These are phyloP conservation scores for Bisporella sp. DNA, from an alignment of 2,329 filamentous ascomycete species.

Conservation along the genomic window DNA sequence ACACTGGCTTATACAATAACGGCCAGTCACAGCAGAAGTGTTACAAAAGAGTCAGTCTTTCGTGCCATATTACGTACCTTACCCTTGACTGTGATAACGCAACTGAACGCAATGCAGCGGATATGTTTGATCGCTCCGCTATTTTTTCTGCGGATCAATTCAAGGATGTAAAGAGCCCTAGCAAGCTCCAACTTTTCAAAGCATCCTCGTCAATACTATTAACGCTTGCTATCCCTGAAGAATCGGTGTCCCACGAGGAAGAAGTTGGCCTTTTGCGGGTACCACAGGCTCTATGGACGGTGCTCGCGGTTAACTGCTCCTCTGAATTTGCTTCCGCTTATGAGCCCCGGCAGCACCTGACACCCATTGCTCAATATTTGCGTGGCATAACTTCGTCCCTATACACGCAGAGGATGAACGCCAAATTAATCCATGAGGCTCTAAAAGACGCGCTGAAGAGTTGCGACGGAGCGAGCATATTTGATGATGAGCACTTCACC, in stretches of 20 bases:
- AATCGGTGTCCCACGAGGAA: not conserved
- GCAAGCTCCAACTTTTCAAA: not conserved
- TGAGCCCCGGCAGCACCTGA: not conserved
- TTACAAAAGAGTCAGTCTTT: conserved; percentile 3
- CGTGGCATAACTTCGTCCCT: not conserved
- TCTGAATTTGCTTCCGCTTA: not conserved
- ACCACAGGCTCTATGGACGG: not conserved
- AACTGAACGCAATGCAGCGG: not conserved
- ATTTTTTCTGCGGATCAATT: not conserved
- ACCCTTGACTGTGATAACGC: not conserved
- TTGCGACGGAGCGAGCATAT: not conserved
- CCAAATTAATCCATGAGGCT: not conserved
- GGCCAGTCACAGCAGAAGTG: not conserved
- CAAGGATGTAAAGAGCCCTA: not conserved
- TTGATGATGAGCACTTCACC: conserved; percentile 1
- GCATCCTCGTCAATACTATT: conserved; percentile 1
- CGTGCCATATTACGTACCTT: conserved; percentile 1
- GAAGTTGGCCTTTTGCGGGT: not conserved
- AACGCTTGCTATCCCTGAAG: not conserved
- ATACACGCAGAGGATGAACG: conserved; percentile 1
- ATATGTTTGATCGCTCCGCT: not conserved
- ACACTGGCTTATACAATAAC: not conserved
- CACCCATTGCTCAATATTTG: conserved; percentile 1
- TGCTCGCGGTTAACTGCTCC: not conserved
- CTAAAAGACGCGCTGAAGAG: not conserved